Evolutionary conservation across 2,329 filamentous ascomycete genomes (phyloP), one percentile per base, ranked within the genome.

Genomic region (Stemphylium vesicarium): DNA sequence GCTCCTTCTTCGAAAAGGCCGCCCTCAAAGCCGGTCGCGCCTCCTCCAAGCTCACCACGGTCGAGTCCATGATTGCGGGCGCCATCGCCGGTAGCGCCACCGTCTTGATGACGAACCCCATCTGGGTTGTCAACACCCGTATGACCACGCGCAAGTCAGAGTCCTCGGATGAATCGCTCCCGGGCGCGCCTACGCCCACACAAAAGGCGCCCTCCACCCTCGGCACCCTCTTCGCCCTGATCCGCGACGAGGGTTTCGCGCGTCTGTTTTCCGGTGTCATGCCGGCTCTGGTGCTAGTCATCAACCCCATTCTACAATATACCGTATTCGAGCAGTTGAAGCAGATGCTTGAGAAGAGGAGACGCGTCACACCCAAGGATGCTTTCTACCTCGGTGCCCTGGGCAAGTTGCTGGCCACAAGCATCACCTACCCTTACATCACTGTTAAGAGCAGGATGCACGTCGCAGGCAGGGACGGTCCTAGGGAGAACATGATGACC

Each of bases 261-360:
- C 90, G 92, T 9, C 85, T 99, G 31, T 99, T 99, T 75, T 84
- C 93, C 4, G 95, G 95, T 58, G 94, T 99, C 47, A 84, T 97
- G 55, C 95, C 95, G 9, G 95, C 95, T 0, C 81, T 99, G 65
- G 88, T 99, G 64, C 83, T 99, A 61, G 95, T 99, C 71, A 92
- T 97, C 80, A 99, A 99, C 81, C 95, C 95, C 4, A 99, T 99
- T 65, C 81, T 99, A 62, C 95, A 99, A 80, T 99, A 99, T 79
- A 99, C 95, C 13, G 89, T 99, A 51, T 99, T 98, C 70, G 95
- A 99, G 83, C 94, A 99, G 82, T 82, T 98, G 80, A 98, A 97
- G 85, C 96, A 98, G 75, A 70, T 84, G 22, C 79, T 97, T 52
- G 94, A 97, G 84, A 90, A 85, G 75, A 83, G 84, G 74, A 81